Evolutionary conservation across 352 stramenopile genomes (phyloP), one percentile per base, ranked within the genome.

Genomic region (Globisporangium carolinianum): DNA sequence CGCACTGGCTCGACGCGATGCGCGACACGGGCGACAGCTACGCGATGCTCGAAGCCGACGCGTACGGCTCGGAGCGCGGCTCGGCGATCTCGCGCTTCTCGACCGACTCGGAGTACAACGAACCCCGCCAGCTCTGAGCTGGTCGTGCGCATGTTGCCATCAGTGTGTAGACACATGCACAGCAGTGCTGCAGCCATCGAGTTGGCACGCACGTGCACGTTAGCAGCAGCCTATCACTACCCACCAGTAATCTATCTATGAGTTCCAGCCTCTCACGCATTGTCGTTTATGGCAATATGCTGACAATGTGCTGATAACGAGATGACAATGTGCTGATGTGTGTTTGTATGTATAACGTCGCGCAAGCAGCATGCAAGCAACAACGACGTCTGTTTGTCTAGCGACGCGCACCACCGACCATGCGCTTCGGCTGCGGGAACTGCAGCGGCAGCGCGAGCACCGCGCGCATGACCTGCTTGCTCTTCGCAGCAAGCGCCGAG

Each of bases 21-120:
- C 81, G 81, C n/a, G 81, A 79, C 64, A 91, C 81, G 0, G 83
- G 82, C 61, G 81, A 91, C 71, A 87, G 75, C 68, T 91, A 91
- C 67, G 81, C 79, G 8, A 91, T 91, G 81, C 69, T 91, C 57
- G 79, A 89, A 65, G 82, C 78, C 41, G 75, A 71, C n/a, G 83
- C 79, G 38, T 91, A 80, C 63, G 73, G 81, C 62, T 73, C 64
- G 50, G 61, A 58, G 46, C 76, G 81, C 7, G 81, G 72, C 50
- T 91, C 81, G 46, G 77, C 77, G 49, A 74, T 91, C 49, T 83
- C 59, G 41, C 75, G 81, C 47, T 89, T 89, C 67, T 91, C 81
- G 10, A 86, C 72, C 39, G 81, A 91, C 52, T 91, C 81, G 52
- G 76, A 87, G 55, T 66, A 65, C 55, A 46, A 53, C 14, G 48